Evolutionary conservation across 768 basidiomycete species (phyloP).

Genomic region (Xerocomellus intermedius): DNA sequence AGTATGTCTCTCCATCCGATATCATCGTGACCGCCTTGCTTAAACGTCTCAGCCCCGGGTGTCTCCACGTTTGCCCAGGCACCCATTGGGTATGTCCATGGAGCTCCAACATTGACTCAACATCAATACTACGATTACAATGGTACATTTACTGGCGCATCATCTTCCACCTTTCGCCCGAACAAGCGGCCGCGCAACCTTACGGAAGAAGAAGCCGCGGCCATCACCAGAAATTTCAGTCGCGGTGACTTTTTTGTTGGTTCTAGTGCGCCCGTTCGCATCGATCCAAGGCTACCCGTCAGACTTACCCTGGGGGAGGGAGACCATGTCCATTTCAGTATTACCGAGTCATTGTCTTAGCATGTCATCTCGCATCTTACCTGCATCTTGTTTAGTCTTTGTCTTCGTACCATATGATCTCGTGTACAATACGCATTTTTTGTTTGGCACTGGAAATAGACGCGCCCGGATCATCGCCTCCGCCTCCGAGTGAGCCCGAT

Average conservation of each 20-base stretch:
- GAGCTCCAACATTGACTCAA: slow-evolving; percentile 49
- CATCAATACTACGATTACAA: slow-evolving; percentile 79
- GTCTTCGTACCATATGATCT: slow-evolving; percentile 10
- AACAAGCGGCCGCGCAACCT: slow-evolving; percentile 75
- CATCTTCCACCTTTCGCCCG: slow-evolving; percentile 76
- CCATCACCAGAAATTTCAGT: slow-evolving; percentile 78
- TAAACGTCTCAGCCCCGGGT: slow-evolving; percentile 28
- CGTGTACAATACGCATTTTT: slow-evolving; percentile 22
- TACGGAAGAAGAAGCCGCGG: slow-evolving; percentile 80
- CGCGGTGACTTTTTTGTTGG: slow-evolving; percentile 84
- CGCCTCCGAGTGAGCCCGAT: neutral
- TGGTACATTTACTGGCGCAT: slow-evolving; percentile 62
- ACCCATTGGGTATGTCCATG: slow-evolving; percentile 38
- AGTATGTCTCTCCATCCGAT: slow-evolving; percentile 15
- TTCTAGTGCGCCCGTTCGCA: slow-evolving; percentile 75
- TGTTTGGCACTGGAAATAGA: slow-evolving; percentile 12
- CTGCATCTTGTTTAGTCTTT: slow-evolving; percentile 19
- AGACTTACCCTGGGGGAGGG: slow-evolving; percentile 78
- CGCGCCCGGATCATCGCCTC: neutral
- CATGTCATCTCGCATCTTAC: slow-evolving; percentile 12
- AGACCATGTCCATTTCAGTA: slow-evolving; percentile 72
- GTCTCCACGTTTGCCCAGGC: slow-evolving; percentile 39
- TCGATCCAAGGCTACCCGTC: slow-evolving; percentile 79
- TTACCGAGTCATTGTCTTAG: slow-evolving; percentile 49
- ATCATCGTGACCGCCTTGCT: neutral